Conservation (phyloP, 352 stramenopile genomes). For the Blastocystis sp. region DNA sequence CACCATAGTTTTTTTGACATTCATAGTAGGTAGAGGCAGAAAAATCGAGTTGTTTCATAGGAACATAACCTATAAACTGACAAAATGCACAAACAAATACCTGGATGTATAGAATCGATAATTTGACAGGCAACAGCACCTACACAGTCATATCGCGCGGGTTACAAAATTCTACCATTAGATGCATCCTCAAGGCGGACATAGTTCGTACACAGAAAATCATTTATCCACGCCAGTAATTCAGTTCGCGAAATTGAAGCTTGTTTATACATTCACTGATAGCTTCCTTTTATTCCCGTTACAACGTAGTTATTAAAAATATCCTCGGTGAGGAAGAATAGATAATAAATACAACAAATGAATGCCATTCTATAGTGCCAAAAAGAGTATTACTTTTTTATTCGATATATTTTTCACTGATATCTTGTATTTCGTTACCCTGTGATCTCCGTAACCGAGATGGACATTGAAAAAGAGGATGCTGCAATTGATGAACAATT, state of each 20-base stretch:
- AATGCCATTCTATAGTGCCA: background rate
- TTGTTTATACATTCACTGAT: background rate
- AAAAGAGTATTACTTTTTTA: background rate
- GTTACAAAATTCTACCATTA: background rate
- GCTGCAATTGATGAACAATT: constrained; percentile 24
- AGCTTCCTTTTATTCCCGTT: background rate
- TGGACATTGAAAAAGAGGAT: constrained; percentile 53
- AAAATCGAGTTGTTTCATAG: constrained; percentile 50
- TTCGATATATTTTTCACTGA: no score
- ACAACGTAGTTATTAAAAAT: background rate
- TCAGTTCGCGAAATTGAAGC: background rate
- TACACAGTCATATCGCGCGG: background rate
- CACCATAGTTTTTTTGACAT: constrained; percentile 50
- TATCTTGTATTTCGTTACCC: no score
- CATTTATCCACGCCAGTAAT: constrained; percentile 51
- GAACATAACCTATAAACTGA: background rate
- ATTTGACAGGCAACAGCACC: constrained; percentile 50
- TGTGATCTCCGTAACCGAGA: background rate
- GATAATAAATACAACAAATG: background rate
- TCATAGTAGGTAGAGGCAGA: constrained; percentile 29
- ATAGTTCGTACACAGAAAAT: constrained; percentile 14
- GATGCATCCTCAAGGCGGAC: constrained; percentile 12
- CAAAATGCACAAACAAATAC: background rate
- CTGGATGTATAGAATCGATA: constrained; percentile 21
- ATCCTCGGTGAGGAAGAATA: background rate